These are phyloP conservation scores for Tanozyma kutaoensis DNA, from an alignment of 805 yeast species.

Conservation along the genomic window DNA sequence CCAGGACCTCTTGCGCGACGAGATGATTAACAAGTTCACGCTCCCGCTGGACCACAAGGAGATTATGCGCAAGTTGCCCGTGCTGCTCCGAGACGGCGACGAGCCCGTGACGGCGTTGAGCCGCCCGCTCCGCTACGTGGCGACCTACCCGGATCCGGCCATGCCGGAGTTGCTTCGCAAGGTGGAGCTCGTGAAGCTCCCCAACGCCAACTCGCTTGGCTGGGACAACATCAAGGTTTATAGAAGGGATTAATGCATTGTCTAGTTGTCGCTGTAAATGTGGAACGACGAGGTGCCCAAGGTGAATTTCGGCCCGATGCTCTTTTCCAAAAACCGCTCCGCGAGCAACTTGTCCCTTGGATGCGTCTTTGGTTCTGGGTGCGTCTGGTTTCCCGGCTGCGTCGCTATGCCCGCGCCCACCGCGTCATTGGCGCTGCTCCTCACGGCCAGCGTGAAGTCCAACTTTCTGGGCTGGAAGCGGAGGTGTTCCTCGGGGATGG, in stretches of 20 bases:
- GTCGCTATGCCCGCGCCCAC: neutral
- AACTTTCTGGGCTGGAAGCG: conserved; percentile 25
- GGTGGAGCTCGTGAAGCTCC: conserved; percentile 26
- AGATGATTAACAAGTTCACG: conserved; percentile 13
- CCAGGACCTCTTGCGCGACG: conserved; percentile 5
- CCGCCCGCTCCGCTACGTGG: conserved; percentile 20
- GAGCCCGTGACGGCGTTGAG: conserved; percentile 12
- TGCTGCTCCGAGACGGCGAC: conserved; percentile 13
- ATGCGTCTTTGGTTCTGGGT: conserved; percentile 2
- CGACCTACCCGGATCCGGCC: conserved; percentile 14
- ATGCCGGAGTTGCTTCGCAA: conserved; percentile 22
- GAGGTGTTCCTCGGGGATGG: conserved; percentile 15
- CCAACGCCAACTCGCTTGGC: conserved; percentile 27
- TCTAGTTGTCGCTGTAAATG: too few relatives aligned
- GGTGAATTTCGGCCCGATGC: conserved; percentile 6
- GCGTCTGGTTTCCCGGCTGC: conserved; percentile 2
- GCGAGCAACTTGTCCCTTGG: conserved; percentile 5
- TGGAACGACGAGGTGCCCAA: too few relatives aligned
- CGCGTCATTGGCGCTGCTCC: neutral
- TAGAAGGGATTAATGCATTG: too few relatives aligned
- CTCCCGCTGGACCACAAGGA: conserved; percentile 20
- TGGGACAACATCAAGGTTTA: conserved; percentile 34
- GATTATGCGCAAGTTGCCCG: conserved; percentile 17
- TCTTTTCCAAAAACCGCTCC: conserved; percentile 5
- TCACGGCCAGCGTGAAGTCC: conserved; percentile 8